Evolutionary conservation across 1,139 yeast species (phyloP).

Genomic region (Candida pseudocylindracea): DNA sequence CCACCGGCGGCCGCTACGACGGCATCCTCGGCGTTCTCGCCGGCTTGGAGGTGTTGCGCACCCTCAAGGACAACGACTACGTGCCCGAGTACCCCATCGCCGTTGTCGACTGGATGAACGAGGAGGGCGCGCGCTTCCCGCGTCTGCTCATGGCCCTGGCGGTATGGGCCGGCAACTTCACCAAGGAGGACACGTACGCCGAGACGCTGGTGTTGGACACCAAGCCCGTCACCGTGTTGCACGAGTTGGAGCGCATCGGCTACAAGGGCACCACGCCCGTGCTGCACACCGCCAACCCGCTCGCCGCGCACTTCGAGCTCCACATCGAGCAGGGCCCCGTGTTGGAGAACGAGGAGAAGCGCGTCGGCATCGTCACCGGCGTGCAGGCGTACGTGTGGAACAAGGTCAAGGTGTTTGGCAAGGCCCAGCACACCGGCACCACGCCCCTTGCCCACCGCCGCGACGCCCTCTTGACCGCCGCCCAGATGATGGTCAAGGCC

Average conservation of each 20-base stretch:
- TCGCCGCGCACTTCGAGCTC: constrained; percentile 49
- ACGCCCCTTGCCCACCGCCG: constrained; percentile 43
- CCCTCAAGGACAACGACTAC: constrained; percentile 32
- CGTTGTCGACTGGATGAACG: constrained; percentile 51
- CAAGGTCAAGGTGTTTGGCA: constrained; percentile 28
- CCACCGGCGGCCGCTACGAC: constrained; percentile 61
- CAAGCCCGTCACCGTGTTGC: constrained; percentile 23
- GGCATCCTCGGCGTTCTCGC: constrained; percentile 49
- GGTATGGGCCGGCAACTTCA: constrained; percentile 36
- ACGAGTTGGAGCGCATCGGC: constrained; percentile 38
- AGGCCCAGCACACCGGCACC: constrained; percentile 53
- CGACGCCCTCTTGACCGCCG: constrained; percentile 37
- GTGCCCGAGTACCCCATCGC: constrained; percentile 45
- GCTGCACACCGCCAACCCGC: constrained; percentile 24
- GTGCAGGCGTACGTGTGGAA: constrained; percentile 51
- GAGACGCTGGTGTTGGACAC: constrained; percentile 31
- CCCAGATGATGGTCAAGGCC: constrained; percentile 30
- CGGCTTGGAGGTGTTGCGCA: constrained; percentile 44
- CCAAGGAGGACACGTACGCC: constrained; percentile 23
- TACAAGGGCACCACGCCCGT: constrained; percentile 30
- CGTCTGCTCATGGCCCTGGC: constrained; percentile 40
- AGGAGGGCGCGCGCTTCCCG: constrained; percentile 63
- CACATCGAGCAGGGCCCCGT: constrained; percentile 66
- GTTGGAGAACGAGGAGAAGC: constrained; percentile 27
- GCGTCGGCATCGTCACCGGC: constrained; percentile 43